These are phyloP conservation scores for Isatis tinctoria DNA, from an alignment of 345 rosid species.

Conservation along the genomic window DNA sequence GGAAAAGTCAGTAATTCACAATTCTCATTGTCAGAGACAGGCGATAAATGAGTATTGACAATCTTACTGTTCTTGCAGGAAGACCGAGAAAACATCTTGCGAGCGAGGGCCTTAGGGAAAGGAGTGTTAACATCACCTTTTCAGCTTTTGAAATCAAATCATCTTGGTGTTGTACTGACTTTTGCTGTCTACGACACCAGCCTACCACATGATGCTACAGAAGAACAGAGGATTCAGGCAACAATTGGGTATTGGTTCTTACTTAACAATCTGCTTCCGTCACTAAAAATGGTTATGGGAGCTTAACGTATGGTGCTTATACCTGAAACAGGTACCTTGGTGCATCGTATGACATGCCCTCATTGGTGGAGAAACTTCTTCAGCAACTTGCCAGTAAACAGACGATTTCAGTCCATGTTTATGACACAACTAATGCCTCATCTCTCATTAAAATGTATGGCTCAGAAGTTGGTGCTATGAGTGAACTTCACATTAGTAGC, in stretches of 20 bases:
- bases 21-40: neutral
- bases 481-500: slow-evolving; percentile 51
- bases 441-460: slow-evolving; percentile 81
- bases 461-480: slow-evolving; percentile 54
- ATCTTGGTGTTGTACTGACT: slow-evolving; percentile 87
- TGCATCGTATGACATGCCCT: slow-evolving; percentile 95
- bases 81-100: slow-evolving; percentile 86
- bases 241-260: slow-evolving; percentile 64
- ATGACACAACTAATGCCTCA: slow-evolving; percentile 74
- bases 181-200: slow-evolving; percentile 78
- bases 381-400: slow-evolving; percentile 95
- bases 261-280: neutral
- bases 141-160: slow-evolving; percentile 86
- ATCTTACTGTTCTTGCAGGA: slow-evolving; percentile 44
- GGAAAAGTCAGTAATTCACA: slow-evolving; percentile 58
- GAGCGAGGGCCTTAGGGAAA: slow-evolving; percentile 93
- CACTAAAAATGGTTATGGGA: neutral
- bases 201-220: slow-evolving; percentile 67
- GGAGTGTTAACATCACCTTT: slow-evolving; percentile 97
- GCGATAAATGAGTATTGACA: neutral
- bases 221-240: slow-evolving; percentile 64
- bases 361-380: slow-evolving; percentile 91
- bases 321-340: slow-evolving; percentile 66
- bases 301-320: too few species aligned
- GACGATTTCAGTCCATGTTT: slow-evolving; percentile 81